A percentile compares a stretch with the other conserved stretches of the same genome.
These are phyloP conservation scores for Kodamaea anthophila DNA, from an alignment of 1,139 yeast species.

Conservation along the genomic window DNA sequence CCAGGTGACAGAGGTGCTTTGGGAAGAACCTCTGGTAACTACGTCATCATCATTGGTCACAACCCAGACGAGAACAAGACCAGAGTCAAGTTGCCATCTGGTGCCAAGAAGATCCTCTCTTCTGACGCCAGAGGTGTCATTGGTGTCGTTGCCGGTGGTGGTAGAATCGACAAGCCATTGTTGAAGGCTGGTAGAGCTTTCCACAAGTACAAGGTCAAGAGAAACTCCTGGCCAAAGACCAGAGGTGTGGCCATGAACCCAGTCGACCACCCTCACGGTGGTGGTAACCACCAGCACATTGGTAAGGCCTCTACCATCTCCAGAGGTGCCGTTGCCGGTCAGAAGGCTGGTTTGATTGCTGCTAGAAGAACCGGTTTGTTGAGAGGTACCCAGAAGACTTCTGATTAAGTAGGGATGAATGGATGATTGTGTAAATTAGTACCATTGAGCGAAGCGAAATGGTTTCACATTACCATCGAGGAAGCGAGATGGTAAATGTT, in stretches of 20 bases:
- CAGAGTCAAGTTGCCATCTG: conserved; percentile 98
- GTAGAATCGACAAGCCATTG: conserved; percentile 99
- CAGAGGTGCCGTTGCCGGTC: conserved; percentile 99
- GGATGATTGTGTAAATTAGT: no score
- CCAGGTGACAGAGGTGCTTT: conserved; percentile 99
- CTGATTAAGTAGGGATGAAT: no score
- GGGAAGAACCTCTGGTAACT: conserved; percentile 99
- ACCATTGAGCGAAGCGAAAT: not conserved
- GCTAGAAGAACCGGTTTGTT: conserved; percentile 99
- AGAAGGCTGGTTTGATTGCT: conserved; percentile 99
- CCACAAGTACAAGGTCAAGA: conserved; percentile 98
- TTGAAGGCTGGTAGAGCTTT: conserved; percentile 99
- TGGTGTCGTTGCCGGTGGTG: conserved; percentile 99
- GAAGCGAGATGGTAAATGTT: no score
- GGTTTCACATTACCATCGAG: no score
- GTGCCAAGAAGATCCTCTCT: conserved; percentile 94
- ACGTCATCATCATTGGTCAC: conserved; percentile 98
- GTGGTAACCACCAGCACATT: conserved; percentile 99
- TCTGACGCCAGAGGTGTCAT: conserved; percentile 98
- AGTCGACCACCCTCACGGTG: conserved; percentile 98
- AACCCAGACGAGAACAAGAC: conserved; percentile 98
- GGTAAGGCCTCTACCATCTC: conserved; percentile 99
- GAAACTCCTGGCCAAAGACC: conserved; percentile 99
- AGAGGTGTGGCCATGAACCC: conserved; percentile 99
- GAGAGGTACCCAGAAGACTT: conserved; percentile 99